These are phyloP conservation scores for Tylopilus sp. DNA, from an alignment of 768 basidiomycete species.

Conservation along the genomic window DNA sequence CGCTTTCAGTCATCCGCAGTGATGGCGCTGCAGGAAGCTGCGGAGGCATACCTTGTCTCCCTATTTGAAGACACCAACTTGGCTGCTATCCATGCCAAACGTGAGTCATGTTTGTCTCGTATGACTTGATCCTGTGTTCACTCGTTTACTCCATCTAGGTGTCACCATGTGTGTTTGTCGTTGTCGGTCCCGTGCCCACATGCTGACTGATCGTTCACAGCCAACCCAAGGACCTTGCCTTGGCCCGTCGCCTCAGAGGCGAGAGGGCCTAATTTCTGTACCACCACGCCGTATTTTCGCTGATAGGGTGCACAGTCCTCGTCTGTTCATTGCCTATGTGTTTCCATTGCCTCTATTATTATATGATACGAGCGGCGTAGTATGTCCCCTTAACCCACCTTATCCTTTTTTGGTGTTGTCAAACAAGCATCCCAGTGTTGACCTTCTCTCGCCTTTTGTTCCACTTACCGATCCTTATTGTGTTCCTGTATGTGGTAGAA, in stretches of 20 bases:
- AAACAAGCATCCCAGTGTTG: background rate
- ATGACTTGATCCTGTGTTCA: constrained; percentile 7
- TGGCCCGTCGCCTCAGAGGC: constrained; percentile 83
- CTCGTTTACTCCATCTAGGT: constrained; percentile 28
- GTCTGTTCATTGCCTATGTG: constrained; percentile 11
- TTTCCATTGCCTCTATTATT: constrained; percentile 6
- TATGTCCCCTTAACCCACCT: constrained; percentile 16
- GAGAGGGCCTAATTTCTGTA: constrained; percentile 61
- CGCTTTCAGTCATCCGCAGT: constrained; percentile 97
- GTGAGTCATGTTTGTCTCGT: constrained; percentile 32
- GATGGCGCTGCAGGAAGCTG: constrained; percentile 90
- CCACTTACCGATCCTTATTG: background rate
- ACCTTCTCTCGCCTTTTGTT: constrained; percentile 3
- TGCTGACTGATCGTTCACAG: constrained; percentile 34
- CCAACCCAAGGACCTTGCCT: constrained; percentile 87
- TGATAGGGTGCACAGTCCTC: background rate
- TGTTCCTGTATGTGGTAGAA: constrained; percentile 1
- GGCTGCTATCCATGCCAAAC: constrained; percentile 88
- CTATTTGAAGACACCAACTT: constrained; percentile 89
- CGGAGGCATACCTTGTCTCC: constrained; percentile 85
- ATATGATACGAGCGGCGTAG: constrained; percentile 30
- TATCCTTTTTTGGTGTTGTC: constrained; percentile 9
- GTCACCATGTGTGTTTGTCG: constrained; percentile 51
- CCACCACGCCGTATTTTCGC: background rate
- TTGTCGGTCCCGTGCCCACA: background rate